Base-by-base conservation (phyloP, 2,329 filamentous ascomycete genomes). In the Fusarium musae region DNA sequence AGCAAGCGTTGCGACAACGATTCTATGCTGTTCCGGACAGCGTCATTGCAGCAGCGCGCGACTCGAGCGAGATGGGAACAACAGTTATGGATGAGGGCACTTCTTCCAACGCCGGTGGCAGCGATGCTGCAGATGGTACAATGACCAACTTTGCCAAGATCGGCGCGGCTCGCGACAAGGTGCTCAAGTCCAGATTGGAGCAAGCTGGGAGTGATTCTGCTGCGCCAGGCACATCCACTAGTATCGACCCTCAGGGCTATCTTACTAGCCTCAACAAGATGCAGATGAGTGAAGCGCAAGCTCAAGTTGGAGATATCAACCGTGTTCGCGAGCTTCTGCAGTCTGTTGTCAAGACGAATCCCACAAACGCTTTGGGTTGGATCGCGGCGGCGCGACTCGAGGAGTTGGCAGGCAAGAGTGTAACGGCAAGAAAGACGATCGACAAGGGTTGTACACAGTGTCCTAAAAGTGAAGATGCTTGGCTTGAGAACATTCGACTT, bases 121-220 rank as follows among this genome's bases (percentile, higher is more conserved):
- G 70, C 17, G 84, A 87, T 53, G 83, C 82, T 34, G 88, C 91
- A 65, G 95, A 97, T 78, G 95, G 96, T 5, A 97, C 95, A 3
- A 96, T 97, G 90, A 99, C 96, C 16, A 98, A 99, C 80, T 99
- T 99, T 80, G 96, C 96, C 49, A 93, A 97, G 82, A 98, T 99
- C 72, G 96, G 97, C 83, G 95, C 95, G 49, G 97, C 96, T 26
- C 91, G 96, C 84, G 94, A 98, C 85, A 98, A 97, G 83, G 96
- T 98, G 44, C 88, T 99, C 59, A 93, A 97, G 80, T 96, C 97
- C n/a, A 92, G 94, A 75, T 87, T 99, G 46, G 96, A 98, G 78
- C 93, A 97, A 80, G 95, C 95, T 72, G 91, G 85, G 15, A 90
- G 89, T 23, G 91, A 89, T 17, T 90, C 92, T 9, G 85, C 92